Evolutionary conservation across 2,329 filamentous ascomycete species (phyloP), one percentile per base, ranked within the genome.

Genomic region (Nothomitra cinnamomea): DNA sequence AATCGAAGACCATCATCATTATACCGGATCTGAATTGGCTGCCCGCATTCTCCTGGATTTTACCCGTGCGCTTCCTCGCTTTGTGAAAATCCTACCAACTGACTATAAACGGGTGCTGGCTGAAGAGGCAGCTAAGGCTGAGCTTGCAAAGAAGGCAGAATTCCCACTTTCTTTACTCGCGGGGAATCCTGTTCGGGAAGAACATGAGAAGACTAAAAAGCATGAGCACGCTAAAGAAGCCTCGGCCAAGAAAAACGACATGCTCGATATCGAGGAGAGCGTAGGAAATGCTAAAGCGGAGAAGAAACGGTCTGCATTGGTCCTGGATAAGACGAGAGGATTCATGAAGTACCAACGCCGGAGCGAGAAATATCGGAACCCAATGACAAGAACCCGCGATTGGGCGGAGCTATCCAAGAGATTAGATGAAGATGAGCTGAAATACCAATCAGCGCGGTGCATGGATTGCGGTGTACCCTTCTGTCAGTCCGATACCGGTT

Each of bases 381-480:
- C 85, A 3, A 84, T 86, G 67, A 88, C 85, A 42, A 79, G 90
- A 61, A 88, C 82, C 57, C 87, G 89, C 65, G 90, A 96, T 65
- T 96, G 89, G 89, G 85, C 84, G 41, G 90, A 96, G 70, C 77
- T 96, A 48, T 92, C 83, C 56, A 80, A 80, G 62, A 85, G 90
- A 55, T 77, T 96, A 50, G 87, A 86, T 59, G 88, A 95, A 68
- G 90, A 95, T 61, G 88, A 95, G 71, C 80, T 95, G 59, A 95
- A 95, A 73, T 95, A 94, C 65, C 90, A 96, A 70, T 84, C 88
- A 48, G 90, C 90, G 57, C 86, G 90, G 59, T 96, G 90, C 74
- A 96, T 96, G 90, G 90, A 96, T 71, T 96, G 90, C 57, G 90
- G 90, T 79, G 89, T 96, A 57, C 90, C 90, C 1, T 96, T 96